phyloP scores from a whole-genome alignment of 768 basidiomycete species.

The Arthromyces matolae region DNA sequence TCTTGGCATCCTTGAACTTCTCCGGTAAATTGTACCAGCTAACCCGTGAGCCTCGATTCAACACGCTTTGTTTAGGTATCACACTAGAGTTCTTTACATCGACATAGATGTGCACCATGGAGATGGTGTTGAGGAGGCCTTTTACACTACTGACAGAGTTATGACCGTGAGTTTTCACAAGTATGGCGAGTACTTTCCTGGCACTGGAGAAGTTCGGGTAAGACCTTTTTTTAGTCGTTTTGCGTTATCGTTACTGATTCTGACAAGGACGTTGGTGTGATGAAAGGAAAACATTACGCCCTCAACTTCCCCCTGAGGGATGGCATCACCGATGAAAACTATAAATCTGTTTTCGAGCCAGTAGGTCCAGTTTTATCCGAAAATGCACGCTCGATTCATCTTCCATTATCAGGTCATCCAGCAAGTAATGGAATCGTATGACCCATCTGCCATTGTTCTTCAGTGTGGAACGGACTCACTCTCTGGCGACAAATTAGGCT shows the following conservation, averaged over 20 bases:
- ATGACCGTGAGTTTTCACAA: constrained; percentile 99
- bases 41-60: background rate
- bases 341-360: constrained; percentile 93
- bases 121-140: constrained; percentile 98
- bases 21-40: constrained; percentile 51
- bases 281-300: constrained; percentile 91
- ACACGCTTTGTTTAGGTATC: constrained; percentile 55
- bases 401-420: constrained; percentile 93
- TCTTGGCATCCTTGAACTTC: constrained; percentile 89
- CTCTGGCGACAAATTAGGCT: constrained; percentile 93
- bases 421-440: constrained; percentile 91
- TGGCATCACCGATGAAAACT: constrained; percentile 93
- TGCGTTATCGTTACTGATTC: constrained; percentile 7
- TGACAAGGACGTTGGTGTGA: constrained; percentile 84
- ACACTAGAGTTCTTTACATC: constrained; percentile 92
- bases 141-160: constrained; percentile 97
- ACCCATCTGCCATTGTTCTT: constrained; percentile 91
- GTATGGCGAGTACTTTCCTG: constrained; percentile 98
- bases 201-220: constrained; percentile 94
- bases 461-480: constrained; percentile 98
- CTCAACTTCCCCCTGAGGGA: constrained; percentile 94
- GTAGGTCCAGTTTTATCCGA: constrained; percentile 40
- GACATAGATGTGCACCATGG: constrained; percentile 99
- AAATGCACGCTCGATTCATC: background rate
- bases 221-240: constrained; percentile 23